Base-by-base conservation (phyloP, 345 rosid species). In the Hibiscus trionum region DNA sequence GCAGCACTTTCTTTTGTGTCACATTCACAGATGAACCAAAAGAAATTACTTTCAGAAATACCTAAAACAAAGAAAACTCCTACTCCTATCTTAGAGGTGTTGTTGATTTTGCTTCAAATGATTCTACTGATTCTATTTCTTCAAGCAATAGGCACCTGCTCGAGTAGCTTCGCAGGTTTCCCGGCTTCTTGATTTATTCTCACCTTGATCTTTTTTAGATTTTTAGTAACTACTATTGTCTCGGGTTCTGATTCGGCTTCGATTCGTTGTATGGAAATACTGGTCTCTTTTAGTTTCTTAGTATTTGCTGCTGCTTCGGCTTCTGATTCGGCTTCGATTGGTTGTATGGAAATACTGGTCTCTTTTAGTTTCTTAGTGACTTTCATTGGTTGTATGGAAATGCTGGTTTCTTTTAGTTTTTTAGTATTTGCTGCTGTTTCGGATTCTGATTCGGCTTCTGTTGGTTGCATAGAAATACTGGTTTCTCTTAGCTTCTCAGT, bases 1-100 rank as follows among this genome's bases (percentile, higher is more conserved):
- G 82, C 77, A 79, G 77, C 73, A 68, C 75, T 70, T 76, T 76
- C 39, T 80, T 80, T 73, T 11, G 39, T 31, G 4, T 31, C 0
- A 31, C 3, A 4, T 31, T 4, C 33, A 31, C 4, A 31, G 42
- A 37, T 37, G 42, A 37, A 37, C 42, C 42, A 37, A 37, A 37
- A 6, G 1, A 37, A 37, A 37, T 37, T 37, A 37, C 42, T 37
- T 37, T 6, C 42, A 37, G 42, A 37, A 37, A 37, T 37, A 7
- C 42, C 42, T 37, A 37, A 35, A 37, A 37, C 42, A 37, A 37
- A 37, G 42, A 37, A 37, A 37, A 7, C 42, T 47, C 16, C 53
- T 47, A 47, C 53, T 47, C 42, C 53, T 47, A 47, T 15, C 16
- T 46, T 11, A 47, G 0, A 47, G 39, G 7, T 37, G 42, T 37